Evolutionary conservation across 345 rosid genomes (phyloP).

Genomic region (Arabis alpina): DNA sequence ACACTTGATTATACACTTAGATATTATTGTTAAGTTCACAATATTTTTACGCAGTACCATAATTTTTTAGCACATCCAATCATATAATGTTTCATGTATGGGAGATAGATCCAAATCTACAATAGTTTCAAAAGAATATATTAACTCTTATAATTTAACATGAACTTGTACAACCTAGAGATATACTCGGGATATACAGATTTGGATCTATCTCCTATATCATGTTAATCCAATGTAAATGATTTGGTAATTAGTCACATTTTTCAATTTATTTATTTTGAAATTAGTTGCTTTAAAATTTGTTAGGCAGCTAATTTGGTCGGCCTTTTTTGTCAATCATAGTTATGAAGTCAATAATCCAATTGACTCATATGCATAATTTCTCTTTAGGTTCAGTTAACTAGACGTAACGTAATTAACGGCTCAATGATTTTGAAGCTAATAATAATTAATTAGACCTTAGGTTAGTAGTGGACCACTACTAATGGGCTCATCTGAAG

Average conservation of each 20-base stretch:
- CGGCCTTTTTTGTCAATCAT: slow-evolving; percentile 37
- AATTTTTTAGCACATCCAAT: slow-evolving; percentile 4
- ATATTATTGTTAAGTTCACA: slow-evolving; percentile 19
- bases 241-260: neutral
- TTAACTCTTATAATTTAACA: too few species aligned
- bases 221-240: neutral
- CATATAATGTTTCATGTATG: slow-evolving; percentile 7
- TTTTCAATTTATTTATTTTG: neutral
- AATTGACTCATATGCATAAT: slow-evolving; percentile 20
- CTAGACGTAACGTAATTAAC: slow-evolving; percentile 37
- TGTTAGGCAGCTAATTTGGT: slow-evolving; percentile 36
- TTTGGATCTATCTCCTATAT: too few species aligned
- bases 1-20: slow-evolving; percentile 7
- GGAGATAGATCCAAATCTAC: too few species aligned
- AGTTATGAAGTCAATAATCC: slow-evolving; percentile 31
- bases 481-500: too few species aligned
- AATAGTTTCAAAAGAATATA: too few species aligned
- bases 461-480: neutral
- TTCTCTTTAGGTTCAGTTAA: slow-evolving; percentile 22
- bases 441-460: slow-evolving; percentile 2
- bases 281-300: slow-evolving; percentile 3
- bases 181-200: too few species aligned
- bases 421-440: slow-evolving; percentile 28
- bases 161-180: too few species aligned
- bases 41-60: neutral